Base-by-base conservation (phyloP, 208 protist species). In the Trypanosoma brucei region DNA sequence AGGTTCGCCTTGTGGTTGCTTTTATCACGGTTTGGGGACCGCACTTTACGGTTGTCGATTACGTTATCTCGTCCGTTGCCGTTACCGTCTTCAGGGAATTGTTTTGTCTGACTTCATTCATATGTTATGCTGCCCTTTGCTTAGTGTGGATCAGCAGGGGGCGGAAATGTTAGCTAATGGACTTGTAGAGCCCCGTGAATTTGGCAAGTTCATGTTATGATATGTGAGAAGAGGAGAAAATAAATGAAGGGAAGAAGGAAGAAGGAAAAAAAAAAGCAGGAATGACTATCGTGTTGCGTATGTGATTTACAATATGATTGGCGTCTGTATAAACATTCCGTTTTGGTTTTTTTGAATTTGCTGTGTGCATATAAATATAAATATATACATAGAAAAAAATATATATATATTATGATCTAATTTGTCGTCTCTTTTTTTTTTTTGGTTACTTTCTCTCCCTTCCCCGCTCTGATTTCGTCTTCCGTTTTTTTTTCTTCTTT, bases 21-120 rank as follows among this genome's bases (percentile, higher is more conserved):
- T 65, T 58, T 93, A 90, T 57, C 79, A 83, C 39, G 86, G 86
- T 13, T n/a, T 83, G 33, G 86, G 86, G n/a, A 84, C 83, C 3
- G 56, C 75, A 3, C 55, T 83, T 2, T 90, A 73, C 57, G 78
- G 70, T 8, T 88, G 75, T 64, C 83, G 85, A 22, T 68, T 89
- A 46, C 86, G 86, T 5, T 93, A 86, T 62, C 38, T 88, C 30
- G 56, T 90, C 31, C 83, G 83, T 2, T 74, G 70, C 11, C 86
- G 86, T 11, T 93, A 90, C 62, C 76, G 76, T 45, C 62, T 93
- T 3, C 60, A 69, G 6, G 59, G 70, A 9, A 65, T 56, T 50
- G 68, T 78, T 1, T 22, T 56, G 30, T 22, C 48, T 2, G 79
- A 87, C 50, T 53, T 87, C 14, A 30, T 69, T 1, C 37, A 54